Percentiles rank a stretch among this genome's conserved stretches.
These are phyloP conservation scores for Candida qinlingensis DNA, from an alignment of 805 yeast species.

Conservation along the genomic window DNA sequence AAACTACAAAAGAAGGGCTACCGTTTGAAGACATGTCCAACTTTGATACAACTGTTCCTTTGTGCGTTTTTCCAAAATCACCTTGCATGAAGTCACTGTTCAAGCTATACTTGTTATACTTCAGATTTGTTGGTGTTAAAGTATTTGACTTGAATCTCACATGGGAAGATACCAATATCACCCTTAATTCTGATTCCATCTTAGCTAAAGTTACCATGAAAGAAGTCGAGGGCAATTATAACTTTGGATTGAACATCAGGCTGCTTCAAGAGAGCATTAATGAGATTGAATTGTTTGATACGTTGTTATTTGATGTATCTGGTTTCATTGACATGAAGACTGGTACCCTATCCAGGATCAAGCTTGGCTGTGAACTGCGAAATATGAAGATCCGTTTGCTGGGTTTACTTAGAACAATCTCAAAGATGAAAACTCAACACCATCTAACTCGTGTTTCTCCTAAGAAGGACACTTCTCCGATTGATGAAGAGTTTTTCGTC, in stretches of 20 bases:
- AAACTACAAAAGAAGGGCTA: not conserved
- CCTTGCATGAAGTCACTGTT: constrained; percentile 2
- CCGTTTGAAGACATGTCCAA: not conserved
- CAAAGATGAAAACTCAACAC: not conserved
- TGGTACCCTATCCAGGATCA: constrained; percentile 17
- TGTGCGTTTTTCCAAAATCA: constrained; percentile 14
- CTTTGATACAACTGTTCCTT: constrained; percentile 13
- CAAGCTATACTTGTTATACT: constrained; percentile 17
- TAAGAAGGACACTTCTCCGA: not conserved
- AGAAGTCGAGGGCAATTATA: not conserved
- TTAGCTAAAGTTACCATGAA: constrained; percentile 14
- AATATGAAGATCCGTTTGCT: constrained; percentile 14
- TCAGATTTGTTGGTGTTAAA: constrained; percentile 21
- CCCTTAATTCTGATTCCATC: constrained; percentile 11
- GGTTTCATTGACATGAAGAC: constrained; percentile 15
- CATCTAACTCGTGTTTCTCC: too few relatives aligned
- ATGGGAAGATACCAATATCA: constrained; percentile 11
- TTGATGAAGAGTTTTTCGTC: constrained; percentile 11
- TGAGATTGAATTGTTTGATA: constrained; percentile 16
- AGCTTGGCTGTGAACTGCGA: constrained; percentile 15
- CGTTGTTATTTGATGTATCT: constrained; percentile 14
- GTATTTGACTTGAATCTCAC: constrained; percentile 11
- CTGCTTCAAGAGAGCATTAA: constrained; percentile 16
- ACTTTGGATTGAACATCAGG: constrained; percentile 11
- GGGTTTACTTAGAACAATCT: constrained; percentile 7